A percentile compares a stretch with the other conserved stretches of the same genome.
These are phyloP conservation scores for Leccinum broughii DNA, from an alignment of 768 basidiomycete species.

Conservation along the genomic window DNA sequence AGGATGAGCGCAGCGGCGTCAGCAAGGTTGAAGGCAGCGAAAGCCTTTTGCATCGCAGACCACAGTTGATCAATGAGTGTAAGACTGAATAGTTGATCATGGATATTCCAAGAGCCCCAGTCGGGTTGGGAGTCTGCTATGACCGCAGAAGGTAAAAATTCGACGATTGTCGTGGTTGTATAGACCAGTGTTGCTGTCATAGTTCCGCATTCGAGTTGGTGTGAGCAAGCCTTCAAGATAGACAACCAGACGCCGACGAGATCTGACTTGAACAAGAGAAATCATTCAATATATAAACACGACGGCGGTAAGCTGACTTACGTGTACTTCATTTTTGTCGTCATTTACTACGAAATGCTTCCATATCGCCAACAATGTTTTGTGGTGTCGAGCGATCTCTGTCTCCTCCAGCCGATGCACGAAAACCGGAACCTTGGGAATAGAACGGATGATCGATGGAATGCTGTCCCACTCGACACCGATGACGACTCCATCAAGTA, in stretches of 20 bases:
- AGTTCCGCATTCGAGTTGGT: conserved; percentile 41
- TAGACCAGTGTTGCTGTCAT: conserved; percentile 35
- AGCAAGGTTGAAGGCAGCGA: conserved; percentile 41
- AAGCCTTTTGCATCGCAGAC: conserved; percentile 51
- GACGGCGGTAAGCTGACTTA: conserved; percentile 19
- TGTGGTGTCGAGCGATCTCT: conserved; percentile 43
- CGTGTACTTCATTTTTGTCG: conserved; percentile 23
- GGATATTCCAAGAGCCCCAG: conserved; percentile 24
- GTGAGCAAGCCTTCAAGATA: conserved; percentile 51
- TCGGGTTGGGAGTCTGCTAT: conserved; percentile 8
- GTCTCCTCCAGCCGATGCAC: conserved; percentile 38
- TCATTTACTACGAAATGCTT: conserved; percentile 23
- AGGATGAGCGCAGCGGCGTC: conserved; percentile 49
- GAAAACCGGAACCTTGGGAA: conserved; percentile 24
- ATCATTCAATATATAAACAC: conserved; percentile 7
- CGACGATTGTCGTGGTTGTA: conserved; percentile 37
- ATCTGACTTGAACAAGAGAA: conserved; percentile 31
- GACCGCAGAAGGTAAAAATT: conserved; percentile 34
- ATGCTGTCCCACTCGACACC: conserved; percentile 29
- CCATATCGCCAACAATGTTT: conserved; percentile 42
- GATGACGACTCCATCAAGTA: conserved; percentile 50
- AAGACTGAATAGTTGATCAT: conserved; percentile 41
- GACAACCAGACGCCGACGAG: conserved; percentile 54
- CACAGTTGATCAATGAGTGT: conserved; percentile 47
- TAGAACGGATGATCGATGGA: conserved; percentile 26